These are phyloP conservation scores for Heliosperma pusillum DNA, from an alignment of 148 eudicot species.

Conservation along the genomic window DNA sequence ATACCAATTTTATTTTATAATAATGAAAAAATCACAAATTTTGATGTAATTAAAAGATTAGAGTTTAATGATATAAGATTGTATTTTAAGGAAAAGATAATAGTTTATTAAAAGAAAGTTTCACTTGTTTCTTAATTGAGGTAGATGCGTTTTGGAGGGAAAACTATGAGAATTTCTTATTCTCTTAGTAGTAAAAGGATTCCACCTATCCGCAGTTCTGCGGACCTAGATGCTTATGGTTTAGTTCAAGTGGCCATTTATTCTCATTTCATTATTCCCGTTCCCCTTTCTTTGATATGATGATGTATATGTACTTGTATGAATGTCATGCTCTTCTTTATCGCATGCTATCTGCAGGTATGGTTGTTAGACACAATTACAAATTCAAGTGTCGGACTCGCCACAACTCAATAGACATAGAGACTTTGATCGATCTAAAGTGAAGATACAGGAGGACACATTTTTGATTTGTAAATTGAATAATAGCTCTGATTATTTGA, in stretches of 20 bases:
- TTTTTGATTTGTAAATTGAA: too few relatives aligned
- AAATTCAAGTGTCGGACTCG: background rate
- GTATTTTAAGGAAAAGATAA: too few relatives aligned
- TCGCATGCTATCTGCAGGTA: background rate
- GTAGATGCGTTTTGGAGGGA: too few relatives aligned
- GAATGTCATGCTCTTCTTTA: background rate
- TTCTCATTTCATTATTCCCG: background rate
- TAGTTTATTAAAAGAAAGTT: too few relatives aligned
- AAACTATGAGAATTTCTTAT: too few relatives aligned
- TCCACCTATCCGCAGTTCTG: background rate
- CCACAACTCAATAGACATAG: background rate
- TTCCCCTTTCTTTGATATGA: constrained; percentile 2
- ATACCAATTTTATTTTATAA: too few relatives aligned
- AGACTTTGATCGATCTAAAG: background rate
- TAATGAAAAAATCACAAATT: too few relatives aligned
- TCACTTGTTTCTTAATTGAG: too few relatives aligned
- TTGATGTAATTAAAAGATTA: too few relatives aligned
- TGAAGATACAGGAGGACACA: background rate
- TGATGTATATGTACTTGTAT: background rate
- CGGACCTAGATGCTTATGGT: background rate
- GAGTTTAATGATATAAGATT: too few relatives aligned
- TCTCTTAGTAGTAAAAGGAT: too few relatives aligned
- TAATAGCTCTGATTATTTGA: too few relatives aligned
- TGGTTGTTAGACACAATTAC: background rate
- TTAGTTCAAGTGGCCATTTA: background rate